phyloP scores from a whole-genome alignment of 1,284 basidiomycete genomes.

The Cystodermella granulosa region DNA sequence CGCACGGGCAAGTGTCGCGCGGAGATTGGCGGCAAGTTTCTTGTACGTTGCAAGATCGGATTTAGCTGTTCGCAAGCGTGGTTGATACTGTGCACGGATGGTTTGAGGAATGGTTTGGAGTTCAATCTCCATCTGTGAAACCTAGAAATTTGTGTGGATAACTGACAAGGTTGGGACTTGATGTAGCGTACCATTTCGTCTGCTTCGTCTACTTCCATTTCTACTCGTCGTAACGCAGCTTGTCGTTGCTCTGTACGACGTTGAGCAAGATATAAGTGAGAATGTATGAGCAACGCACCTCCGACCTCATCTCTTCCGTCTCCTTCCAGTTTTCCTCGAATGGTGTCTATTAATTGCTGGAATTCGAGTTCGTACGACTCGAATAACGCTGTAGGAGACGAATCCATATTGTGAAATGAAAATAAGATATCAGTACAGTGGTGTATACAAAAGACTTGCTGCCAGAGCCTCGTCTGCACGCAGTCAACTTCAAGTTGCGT shows the following conservation, averaged over 20 bases:
- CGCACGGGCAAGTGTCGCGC: constrained; percentile 53
- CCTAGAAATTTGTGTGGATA: constrained; percentile 42
- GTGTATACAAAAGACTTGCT: background rate
- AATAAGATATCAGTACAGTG: no score
- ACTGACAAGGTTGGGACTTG: constrained; percentile 6
- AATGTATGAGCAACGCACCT: constrained; percentile 39
- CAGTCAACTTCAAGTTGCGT: no score
- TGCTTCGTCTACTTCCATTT: constrained; percentile 96
- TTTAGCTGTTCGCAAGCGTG: constrained; percentile 70
- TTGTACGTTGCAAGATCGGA: constrained; percentile 70
- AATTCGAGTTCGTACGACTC: constrained; percentile 82
- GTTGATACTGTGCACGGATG: constrained; percentile 68
- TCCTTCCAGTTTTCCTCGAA: constrained; percentile 64
- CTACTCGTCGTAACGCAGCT: constrained; percentile 75
- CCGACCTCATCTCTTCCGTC: constrained; percentile 53
- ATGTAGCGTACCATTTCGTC: constrained; percentile 79
- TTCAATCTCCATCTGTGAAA: constrained; percentile 99
- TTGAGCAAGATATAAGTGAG: no score
- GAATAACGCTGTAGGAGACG: constrained; percentile 71
- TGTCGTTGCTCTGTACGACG: constrained; percentile 76
- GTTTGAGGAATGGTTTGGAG: constrained; percentile 92
- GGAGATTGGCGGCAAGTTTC: constrained; percentile 66
- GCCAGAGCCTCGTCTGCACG: no score
- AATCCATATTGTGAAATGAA: constrained; percentile 54
- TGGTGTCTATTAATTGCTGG: constrained; percentile 63